phyloP scores from a whole-genome alignment of 2,329 filamentous ascomycete genomes.

The Tolypocladium sp. region DNA sequence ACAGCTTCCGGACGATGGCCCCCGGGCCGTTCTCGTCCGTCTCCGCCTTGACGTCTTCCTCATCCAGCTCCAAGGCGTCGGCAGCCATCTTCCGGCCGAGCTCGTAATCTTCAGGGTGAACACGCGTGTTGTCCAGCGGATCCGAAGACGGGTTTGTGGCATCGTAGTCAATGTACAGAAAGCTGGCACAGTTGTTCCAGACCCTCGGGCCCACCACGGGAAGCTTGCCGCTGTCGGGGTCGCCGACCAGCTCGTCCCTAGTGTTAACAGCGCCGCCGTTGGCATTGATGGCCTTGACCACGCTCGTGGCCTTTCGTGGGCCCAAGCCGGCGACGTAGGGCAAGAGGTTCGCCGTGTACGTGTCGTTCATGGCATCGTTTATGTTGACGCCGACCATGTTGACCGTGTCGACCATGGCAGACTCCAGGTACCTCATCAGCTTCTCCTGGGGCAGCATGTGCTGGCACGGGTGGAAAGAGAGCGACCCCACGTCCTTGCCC shows the following conservation, averaged over 20 bases:
- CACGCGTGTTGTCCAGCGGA: constrained; percentile 91
- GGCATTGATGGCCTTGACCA: constrained; percentile 69
- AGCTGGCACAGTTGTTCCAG: constrained; percentile 96
- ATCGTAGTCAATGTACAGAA: constrained; percentile 84
- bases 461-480: constrained; percentile 85
- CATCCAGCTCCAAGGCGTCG: constrained; percentile 90
- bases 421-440: constrained; percentile 77
- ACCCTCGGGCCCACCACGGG: constrained; percentile 82
- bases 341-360: constrained; percentile 76
- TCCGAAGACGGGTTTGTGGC: constrained; percentile 74
- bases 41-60: constrained; percentile 95
- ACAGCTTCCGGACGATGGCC: constrained; percentile 88
- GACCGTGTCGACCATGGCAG: constrained; percentile 97
- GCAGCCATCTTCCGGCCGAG: constrained; percentile 97
- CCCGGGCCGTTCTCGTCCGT: constrained; percentile 82
- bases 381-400: constrained; percentile 94
- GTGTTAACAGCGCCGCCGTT: constrained; percentile 82
- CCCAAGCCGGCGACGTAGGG: constrained; percentile 89
- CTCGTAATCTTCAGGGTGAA: constrained; percentile 97
- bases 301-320: constrained; percentile 77
- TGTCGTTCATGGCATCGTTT: constrained; percentile 77
- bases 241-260: constrained; percentile 79
- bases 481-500: constrained; percentile 76
- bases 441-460: constrained; percentile 82
- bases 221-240: constrained; percentile 68